Base-by-base conservation (phyloP, 495 filamentous ascomycete genomes). In the Penicillium paradoxum region DNA sequence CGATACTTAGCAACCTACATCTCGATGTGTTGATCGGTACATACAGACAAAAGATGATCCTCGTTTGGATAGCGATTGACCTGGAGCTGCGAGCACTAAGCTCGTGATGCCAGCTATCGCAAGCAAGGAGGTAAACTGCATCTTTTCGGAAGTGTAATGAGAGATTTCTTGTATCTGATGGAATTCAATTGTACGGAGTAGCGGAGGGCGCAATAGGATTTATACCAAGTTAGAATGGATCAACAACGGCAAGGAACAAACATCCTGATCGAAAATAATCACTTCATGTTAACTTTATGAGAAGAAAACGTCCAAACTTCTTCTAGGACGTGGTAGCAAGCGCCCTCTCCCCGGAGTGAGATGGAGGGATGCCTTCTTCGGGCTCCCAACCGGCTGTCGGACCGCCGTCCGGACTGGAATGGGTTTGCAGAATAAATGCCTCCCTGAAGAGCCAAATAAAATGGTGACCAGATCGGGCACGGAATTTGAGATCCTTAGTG, bases 31-130 rank as follows among this genome's bases (percentile, higher is more conserved):
- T 4, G 4, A 13, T 13, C 15, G 7, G 9, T 34, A 51, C 48
- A 11, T 24, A 53, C 50, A 53, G 4, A 53, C 9, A 15, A 53
- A 53, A 2, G 50, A 46, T 19, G 42, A 38, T n/a, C 21, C 22
- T 3, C 50, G 25, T 53, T 39, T 53, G 5, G 33, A 37, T 5
- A 45, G 6, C 3, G 48, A 34, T 32, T 27, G 29, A 11, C 41
- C 24, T 6, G 51, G 51, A 8, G 33, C 51, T 19, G 42, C 41
- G 13, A 39, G 15, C 6, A 15, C 51, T 15, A 53, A 33, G 34
- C 42, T 15, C 9, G 42, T 18, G 6, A 32, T 17, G 10, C 33
- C 33, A 8, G 24, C 11, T 8, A 46, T 17, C 3, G 37, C 33
- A 14, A 53, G 8, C 14, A 53, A 27, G 15, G 17, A 32, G 9